Conservation (phyloP, 2,329 filamentous ascomycete species). For the Remersonia thermophila region DNA sequence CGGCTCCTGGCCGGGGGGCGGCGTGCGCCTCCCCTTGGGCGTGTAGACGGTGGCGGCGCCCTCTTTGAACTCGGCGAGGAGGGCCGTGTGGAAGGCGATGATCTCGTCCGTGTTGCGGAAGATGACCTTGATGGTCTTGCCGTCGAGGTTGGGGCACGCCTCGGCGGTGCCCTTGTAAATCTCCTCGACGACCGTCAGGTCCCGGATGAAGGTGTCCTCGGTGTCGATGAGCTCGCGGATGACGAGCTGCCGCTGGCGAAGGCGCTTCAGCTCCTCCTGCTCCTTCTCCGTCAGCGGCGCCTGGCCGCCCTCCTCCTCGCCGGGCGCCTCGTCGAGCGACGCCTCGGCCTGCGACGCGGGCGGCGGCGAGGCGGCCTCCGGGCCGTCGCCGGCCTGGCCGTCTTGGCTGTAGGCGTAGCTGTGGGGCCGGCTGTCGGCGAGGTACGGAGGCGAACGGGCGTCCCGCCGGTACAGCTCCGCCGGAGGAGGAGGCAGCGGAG, state of each 20-base stretch:
- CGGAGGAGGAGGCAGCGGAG: constrained; percentile 35
- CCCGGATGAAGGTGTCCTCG: constrained; percentile 77
- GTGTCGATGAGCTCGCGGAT: constrained; percentile 91
- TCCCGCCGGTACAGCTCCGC: constrained; percentile 22
- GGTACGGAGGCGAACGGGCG: constrained; percentile 28
- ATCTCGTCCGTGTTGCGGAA: constrained; percentile 92
- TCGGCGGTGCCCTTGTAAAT: constrained; percentile 93
- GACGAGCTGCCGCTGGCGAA: constrained; percentile 69
- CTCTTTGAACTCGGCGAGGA: constrained; percentile 69
- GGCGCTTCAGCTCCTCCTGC: constrained; percentile 52
- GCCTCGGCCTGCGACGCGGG: constrained; percentile 34
- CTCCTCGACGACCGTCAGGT: constrained; percentile 95
- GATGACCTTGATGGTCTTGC: constrained; percentile 75
- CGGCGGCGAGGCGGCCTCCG: constrained; percentile 29
- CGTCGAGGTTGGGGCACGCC: constrained; percentile 64
- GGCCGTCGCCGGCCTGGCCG: constrained; percentile 30
- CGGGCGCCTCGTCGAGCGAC: constrained; percentile 10
- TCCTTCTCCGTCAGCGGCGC: constrained; percentile 23
- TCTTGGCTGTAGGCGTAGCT: constrained; percentile 32
- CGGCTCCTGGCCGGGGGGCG: constrained; percentile 29
- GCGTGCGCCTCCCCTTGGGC: constrained; percentile 38
- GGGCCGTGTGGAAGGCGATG: constrained; percentile 69
- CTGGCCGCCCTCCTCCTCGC: constrained; percentile 11
- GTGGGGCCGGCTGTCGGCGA: constrained; percentile 29
- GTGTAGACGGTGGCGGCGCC: constrained; percentile 70